Evolutionary conservation across 2,329 filamentous ascomycete genomes (phyloP).

Genomic region (Epichloe brachyelytri): DNA sequence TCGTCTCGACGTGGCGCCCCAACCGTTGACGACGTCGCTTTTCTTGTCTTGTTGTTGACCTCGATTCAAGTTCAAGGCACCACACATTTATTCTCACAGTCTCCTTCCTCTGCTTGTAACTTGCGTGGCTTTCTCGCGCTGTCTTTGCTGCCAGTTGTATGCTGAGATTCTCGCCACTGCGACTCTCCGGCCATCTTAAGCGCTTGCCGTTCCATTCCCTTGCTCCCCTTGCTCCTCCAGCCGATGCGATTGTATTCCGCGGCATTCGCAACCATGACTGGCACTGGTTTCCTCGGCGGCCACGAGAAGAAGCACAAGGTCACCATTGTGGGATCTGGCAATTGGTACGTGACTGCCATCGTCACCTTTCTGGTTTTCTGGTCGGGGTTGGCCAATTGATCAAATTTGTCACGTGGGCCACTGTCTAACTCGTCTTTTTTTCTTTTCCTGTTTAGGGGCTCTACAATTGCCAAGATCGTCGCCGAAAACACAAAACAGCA

Average conservation of each 20-base stretch:
- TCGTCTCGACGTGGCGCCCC: neutral
- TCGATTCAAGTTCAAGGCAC: neutral
- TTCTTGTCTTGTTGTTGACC: neutral
- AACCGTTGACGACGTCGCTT: neutral
- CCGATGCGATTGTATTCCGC: conserved; percentile 2
- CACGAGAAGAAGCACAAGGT: conserved; percentile 74
- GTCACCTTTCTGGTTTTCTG: neutral
- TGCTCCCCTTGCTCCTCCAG: neutral
- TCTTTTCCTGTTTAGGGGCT: conserved; percentile 51
- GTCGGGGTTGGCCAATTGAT: neutral
- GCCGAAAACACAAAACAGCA: conserved; percentile 79
- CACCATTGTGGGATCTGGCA: conserved; percentile 87
- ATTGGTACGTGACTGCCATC: conserved; percentile 53
- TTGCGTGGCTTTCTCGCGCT: neutral
- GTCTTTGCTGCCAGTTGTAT: neutral
- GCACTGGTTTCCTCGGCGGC: conserved; percentile 26
- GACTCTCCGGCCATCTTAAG: neutral
- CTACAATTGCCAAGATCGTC: conserved; percentile 92
- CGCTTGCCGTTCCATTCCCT: neutral
- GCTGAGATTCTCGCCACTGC: neutral
- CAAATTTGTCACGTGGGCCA: neutral
- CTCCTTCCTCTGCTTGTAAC: neutral
- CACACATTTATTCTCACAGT: neutral
- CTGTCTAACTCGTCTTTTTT: neutral
- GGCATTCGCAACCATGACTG: conserved; percentile 19